Evolutionary conservation across 306 rosid genomes (phyloP).

Genomic region (barrel medic (Medicago truncatula)): MtrunA17r5.0-ANR NC_053049.1:47688501-47689000

Average conservation of each 20-base stretch:
- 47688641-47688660: conserved; percentile 42
- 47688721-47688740: conserved; percentile 39
- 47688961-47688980: conserved; percentile 10
- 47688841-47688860: neutral
- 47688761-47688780: conserved; percentile 31
- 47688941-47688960: neutral
- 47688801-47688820: conserved; percentile 18
- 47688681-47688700: conserved; percentile 17
- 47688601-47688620: conserved; percentile 37
- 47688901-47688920: neutral
- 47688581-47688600: conserved; percentile 29
- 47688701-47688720: conserved; percentile 24
- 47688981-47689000: neutral
- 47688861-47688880: conserved; percentile 27
- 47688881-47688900: conserved; percentile 20
- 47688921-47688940: neutral
- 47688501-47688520: neutral
- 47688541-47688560: conserved; percentile 29
- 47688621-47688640: conserved; percentile 53
- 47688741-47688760: conserved; percentile 55
- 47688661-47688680: conserved; percentile 30
- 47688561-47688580: conserved; percentile 6
- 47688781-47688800: conserved; percentile 50
- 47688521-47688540: neutral
- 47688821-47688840: conserved; percentile 1